Base-by-base conservation (phyloP, 257 asterid species). In the Haberlea rhodopensis region DNA sequence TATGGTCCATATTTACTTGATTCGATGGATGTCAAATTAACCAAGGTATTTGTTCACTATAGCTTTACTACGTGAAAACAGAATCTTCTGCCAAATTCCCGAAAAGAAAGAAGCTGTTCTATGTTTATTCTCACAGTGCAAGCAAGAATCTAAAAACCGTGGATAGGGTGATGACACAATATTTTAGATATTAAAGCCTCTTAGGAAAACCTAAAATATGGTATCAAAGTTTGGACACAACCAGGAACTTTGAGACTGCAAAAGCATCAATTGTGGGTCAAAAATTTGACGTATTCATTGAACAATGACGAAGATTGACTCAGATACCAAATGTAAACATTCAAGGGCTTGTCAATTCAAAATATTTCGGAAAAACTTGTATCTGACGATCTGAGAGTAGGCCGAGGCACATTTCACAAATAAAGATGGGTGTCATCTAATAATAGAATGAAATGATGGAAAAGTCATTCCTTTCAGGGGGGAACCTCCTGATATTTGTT, bases 51-150 rank as follows among this genome's bases (percentile, higher is more conserved):
- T 8, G 1, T 58, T 7, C 32, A 21, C 23, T 61, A 61, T 6
- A 18, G 13, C 0, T 45, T 43, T 62, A 45, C 37, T 45, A 23
- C 29, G 40, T 4, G 29, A 20, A 29, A 37, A 43, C 20, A 67
- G 64, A 37, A 67, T 55, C 46, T 66, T 67, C 57, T 24, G 57
- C 24, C n/a, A 9, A 32, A 32, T 16, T 55, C 26, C 57, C 16
- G 27, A 25, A 27, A 13, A 15, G 16, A 43, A 15, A 9, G 23
- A 52, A 29, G 62, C 45, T n/a, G 13, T 25, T 23, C 18, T 68
- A 16, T 3, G 32, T 65, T 29, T 21, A 22, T 24, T 32, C 4
- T 53, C 16, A 32, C 62, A 6, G 24, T 53, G 51, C 45, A 21
- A 53, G 22, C 34, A 34, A 28, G n/a, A 65, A 21, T 52, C 34